phyloP scores from a whole-genome alignment of 768 basidiomycete species.

The Hebeloma cylindrosporum region DNA sequence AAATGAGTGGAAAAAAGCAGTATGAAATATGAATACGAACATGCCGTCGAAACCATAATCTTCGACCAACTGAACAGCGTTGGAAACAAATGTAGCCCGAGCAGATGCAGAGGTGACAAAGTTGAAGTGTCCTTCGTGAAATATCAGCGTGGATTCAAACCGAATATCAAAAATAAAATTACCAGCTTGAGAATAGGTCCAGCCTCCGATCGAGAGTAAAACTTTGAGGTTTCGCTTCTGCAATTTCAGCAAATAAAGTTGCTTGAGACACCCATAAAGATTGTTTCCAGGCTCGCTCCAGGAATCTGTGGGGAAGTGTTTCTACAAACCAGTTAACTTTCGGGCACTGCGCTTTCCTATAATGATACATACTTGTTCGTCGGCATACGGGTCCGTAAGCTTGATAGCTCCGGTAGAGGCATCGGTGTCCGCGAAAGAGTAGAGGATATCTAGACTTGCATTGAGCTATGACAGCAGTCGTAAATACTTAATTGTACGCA shows the following conservation, averaged over 20 bases:
- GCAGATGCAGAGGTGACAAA: slow-evolving; percentile 54
- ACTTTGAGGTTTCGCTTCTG: slow-evolving; percentile 55
- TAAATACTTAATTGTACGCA: slow-evolving; percentile 21
- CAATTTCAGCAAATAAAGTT: slow-evolving; percentile 63
- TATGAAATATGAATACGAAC: slow-evolving; percentile 33
- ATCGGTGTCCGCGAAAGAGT: slow-evolving; percentile 77
- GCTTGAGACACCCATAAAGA: slow-evolving; percentile 80
- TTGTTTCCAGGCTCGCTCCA: slow-evolving; percentile 78
- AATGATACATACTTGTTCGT: slow-evolving; percentile 50
- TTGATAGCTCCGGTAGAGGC: slow-evolving; percentile 58
- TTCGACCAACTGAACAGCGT: slow-evolving; percentile 61
- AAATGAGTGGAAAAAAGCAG: slow-evolving; percentile 1
- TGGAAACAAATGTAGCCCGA: slow-evolving; percentile 58
- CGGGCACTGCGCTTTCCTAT: not conserved
- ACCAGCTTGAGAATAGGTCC: slow-evolving; percentile 69
- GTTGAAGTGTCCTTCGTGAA: slow-evolving; percentile 53
- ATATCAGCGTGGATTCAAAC: not conserved
- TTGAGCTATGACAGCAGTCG: too few species aligned
- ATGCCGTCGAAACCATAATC: slow-evolving; percentile 84
- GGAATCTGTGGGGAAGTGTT: slow-evolving; percentile 70
- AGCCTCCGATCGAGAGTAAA: slow-evolving; percentile 55
- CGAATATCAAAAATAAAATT: not conserved
- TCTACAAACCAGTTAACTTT: slow-evolving; percentile 40
- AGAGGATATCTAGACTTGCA: slow-evolving; percentile 54
- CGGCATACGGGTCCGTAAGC: slow-evolving; percentile 75